Conservation (phyloP, 2,329 filamentous ascomycete species). For the Penicillium sp. region DNA sequence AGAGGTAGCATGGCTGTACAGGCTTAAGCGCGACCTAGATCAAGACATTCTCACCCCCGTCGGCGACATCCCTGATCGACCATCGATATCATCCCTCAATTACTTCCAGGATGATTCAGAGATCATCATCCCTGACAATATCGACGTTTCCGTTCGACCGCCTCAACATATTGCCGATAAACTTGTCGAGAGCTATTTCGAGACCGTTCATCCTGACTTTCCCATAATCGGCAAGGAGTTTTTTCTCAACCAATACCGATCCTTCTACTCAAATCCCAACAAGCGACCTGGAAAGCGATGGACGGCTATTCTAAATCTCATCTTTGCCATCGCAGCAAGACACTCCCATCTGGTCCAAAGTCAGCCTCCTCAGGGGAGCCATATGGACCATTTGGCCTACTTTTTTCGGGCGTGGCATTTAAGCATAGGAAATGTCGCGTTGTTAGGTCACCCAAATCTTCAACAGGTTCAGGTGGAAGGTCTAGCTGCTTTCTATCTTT, state of each 20-base stretch:
- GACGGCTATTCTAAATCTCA: constrained; percentile 49
- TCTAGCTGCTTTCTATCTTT: constrained; percentile 46
- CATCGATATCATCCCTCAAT: constrained; percentile 38
- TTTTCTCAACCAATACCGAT: constrained; percentile 45
- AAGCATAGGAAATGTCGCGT: constrained; percentile 37
- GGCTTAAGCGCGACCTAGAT: constrained; percentile 43
- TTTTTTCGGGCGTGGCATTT: constrained; percentile 49
- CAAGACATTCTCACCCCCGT: constrained; percentile 23
- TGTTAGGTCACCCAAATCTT: constrained; percentile 47
- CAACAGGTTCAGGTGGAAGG: constrained; percentile 51
- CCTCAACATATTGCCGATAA: constrained; percentile 41
- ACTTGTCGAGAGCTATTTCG: constrained; percentile 46
- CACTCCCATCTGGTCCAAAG: constrained; percentile 38
- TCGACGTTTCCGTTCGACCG: constrained; percentile 44
- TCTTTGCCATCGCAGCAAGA: constrained; percentile 49
- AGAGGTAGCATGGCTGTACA: constrained; percentile 49
- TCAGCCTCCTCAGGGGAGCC: constrained; percentile 28
- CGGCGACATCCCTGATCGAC: constrained; percentile 25
- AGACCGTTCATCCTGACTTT: constrained; percentile 45
- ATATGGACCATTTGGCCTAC: constrained; percentile 44
- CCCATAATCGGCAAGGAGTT: constrained; percentile 46
- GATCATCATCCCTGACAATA: constrained; percentile 36
- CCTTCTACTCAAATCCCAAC: constrained; percentile 37
- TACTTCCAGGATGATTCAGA: constrained; percentile 47
- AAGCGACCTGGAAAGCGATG: constrained; percentile 43